Evolutionary conservation across 345 rosid genomes (phyloP).

Genomic region (Eutrema heterophyllum): DNA sequence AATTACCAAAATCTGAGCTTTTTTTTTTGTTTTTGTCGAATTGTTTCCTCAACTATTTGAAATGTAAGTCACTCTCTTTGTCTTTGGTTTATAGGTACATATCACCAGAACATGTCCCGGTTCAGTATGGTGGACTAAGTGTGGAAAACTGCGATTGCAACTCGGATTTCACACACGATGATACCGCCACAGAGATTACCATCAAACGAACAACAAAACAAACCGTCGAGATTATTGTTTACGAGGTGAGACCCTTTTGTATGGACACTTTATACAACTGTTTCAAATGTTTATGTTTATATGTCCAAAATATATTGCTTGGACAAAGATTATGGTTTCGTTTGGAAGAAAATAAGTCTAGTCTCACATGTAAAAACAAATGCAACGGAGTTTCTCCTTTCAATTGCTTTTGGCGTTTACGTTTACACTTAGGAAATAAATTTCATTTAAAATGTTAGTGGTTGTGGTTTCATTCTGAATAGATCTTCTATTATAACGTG

Average conservation of each 20-base stretch:
- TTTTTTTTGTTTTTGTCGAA: background rate
- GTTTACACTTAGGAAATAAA: no score
- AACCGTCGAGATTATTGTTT: constrained; percentile 31
- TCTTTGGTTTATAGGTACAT: constrained; percentile 25
- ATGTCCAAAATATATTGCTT: no score
- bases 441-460: background rate
- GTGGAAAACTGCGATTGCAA: constrained; percentile 18
- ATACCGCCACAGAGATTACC: constrained; percentile 26
- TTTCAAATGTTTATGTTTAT: no score
- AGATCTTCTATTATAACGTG: background rate
- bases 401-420: no score
- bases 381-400: no score
- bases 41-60: background rate
- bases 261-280: background rate
- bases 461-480: no score
- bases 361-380: no score
- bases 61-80: background rate
- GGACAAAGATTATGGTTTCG: no score
- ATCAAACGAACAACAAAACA: constrained; percentile 32
- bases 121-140: constrained; percentile 38
- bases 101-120: constrained; percentile 34
- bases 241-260: constrained; percentile 23
- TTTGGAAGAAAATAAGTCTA: no score
- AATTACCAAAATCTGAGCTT: background rate
- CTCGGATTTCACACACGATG: constrained; percentile 26